Conservation (phyloP, 2,329 filamentous ascomycete genomes). For the Epichloe brachyelytri region DNA sequence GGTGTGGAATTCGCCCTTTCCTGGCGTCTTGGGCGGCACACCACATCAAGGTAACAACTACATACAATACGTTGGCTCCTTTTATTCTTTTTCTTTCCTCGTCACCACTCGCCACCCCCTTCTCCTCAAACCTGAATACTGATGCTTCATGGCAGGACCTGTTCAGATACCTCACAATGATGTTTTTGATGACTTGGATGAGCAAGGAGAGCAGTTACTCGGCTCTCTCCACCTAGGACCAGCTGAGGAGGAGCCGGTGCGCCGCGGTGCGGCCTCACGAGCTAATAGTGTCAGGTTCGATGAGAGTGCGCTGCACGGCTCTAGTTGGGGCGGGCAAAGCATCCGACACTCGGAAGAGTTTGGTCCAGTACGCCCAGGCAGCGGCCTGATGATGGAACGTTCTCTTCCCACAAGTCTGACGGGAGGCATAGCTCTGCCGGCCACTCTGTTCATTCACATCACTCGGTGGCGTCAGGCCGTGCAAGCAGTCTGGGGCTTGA, state of each 20-base stretch:
- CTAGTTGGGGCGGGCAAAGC: slow-evolving; percentile 64
- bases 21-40: slow-evolving; percentile 68
- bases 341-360: slow-evolving; percentile 77
- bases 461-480: slow-evolving; percentile 63
- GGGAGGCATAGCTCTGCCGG: slow-evolving; percentile 90
- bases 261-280: slow-evolving; percentile 75
- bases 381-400: slow-evolving; percentile 80
- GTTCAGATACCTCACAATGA: slow-evolving; percentile 68
- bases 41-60: slow-evolving; percentile 67
- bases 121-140: background rate
- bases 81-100: background rate
- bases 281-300: slow-evolving; percentile 97
- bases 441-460: slow-evolving; percentile 55
- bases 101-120: background rate
- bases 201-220: slow-evolving; percentile 68
- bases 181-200: slow-evolving; percentile 82
- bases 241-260: slow-evolving; percentile 71
- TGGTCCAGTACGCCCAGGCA: slow-evolving; percentile 61
- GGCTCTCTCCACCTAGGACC: slow-evolving; percentile 69
- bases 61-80: background rate
- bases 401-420: slow-evolving; percentile 93
- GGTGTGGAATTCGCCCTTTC: slow-evolving; percentile 89
- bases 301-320: slow-evolving; percentile 83
- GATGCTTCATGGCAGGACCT: slow-evolving; percentile 44
- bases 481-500: slow-evolving; percentile 84